These are phyloP conservation scores for Halophytophthora polymorphica DNA, from an alignment of 352 stramenopile genomes.

Conservation along the genomic window DNA sequence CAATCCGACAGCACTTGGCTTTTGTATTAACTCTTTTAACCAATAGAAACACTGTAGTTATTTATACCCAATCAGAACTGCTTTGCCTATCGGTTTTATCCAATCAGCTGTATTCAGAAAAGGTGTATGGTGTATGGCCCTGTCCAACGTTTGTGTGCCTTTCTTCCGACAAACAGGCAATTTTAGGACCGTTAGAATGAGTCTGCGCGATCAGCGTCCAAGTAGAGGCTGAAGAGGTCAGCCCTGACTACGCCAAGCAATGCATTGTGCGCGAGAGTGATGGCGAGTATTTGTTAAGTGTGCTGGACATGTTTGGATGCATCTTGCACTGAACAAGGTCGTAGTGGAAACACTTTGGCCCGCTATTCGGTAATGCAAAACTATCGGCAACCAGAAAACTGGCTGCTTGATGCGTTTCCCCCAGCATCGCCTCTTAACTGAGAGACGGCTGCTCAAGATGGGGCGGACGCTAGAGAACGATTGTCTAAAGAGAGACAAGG, in stretches of 20 bases:
- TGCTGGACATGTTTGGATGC: neutral
- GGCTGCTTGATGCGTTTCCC: slow-evolving; percentile 14
- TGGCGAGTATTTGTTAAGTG: neutral
- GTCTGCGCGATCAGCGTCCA: neutral
- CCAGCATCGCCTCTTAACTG: slow-evolving; percentile 1
- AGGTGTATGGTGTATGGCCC: too few relatives aligned
- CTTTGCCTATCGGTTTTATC: too few relatives aligned
- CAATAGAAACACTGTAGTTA: neutral
- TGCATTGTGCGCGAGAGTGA: neutral
- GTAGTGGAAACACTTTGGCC: too few relatives aligned
- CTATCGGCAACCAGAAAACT: slow-evolving; percentile 14
- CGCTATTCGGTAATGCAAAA: too few relatives aligned
- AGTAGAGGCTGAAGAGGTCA: neutral
- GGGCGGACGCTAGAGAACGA: slow-evolving; percentile 11
- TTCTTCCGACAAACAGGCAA: neutral
- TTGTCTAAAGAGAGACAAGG: slow-evolving; percentile 9
- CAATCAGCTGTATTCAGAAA: too few relatives aligned
- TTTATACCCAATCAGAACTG: too few relatives aligned
- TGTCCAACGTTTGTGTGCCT: too few relatives aligned
- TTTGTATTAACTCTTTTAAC: slow-evolving; percentile 3
- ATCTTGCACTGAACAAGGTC: too few relatives aligned
- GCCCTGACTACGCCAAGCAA: slow-evolving; percentile 1
- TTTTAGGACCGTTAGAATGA: neutral
- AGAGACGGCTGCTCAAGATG: slow-evolving; percentile 15
- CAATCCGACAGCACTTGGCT: neutral